A percentile compares a stretch with the other conserved stretches of the same genome.
Evolutionary conservation across 75 land plant species (phyloP).

Genomic region (Picea glauca): DNA sequence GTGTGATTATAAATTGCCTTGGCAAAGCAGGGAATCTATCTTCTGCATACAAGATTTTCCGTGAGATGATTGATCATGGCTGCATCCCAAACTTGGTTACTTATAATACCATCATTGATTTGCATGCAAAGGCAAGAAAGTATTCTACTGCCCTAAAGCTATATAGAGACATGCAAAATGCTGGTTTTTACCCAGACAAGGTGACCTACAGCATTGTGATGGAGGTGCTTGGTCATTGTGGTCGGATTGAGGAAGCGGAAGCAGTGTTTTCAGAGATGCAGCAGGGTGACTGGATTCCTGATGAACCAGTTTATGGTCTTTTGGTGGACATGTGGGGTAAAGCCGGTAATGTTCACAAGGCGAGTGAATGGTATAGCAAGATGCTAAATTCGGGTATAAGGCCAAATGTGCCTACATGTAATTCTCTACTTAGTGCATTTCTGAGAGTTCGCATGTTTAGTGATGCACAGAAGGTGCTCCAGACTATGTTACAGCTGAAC

Average conservation of each 20-base stretch:
- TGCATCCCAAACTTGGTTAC: constrained; percentile 92
- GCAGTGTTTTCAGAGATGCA: constrained; percentile 75
- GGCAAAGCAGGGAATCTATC: constrained; percentile 93
- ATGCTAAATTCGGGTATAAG: constrained; percentile 90
- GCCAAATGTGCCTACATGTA: constrained; percentile 91
- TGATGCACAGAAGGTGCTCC: constrained; percentile 57
- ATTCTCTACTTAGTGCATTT: constrained; percentile 88
- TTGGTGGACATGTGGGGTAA: constrained; percentile 97
- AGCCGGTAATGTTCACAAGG: constrained; percentile 82
- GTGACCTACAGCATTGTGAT: constrained; percentile 94
- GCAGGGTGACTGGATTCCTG: constrained; percentile 76
- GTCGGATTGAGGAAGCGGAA: constrained; percentile 87
- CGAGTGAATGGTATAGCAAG: constrained; percentile 70
- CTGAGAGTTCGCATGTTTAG: constrained; percentile 54
- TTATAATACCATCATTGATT: constrained; percentile 87
- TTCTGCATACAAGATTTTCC: constrained; percentile 80
- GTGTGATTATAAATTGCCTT: constrained; percentile 96
- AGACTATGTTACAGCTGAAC: constrained; percentile 60
- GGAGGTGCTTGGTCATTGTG: constrained; percentile 94
- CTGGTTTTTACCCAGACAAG: constrained; percentile 87
- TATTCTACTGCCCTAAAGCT: constrained; percentile 70
- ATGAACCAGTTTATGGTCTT: constrained; percentile 85
- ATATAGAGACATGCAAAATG: constrained; percentile 86
- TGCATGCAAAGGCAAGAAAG: constrained; percentile 94
- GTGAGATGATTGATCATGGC: constrained; percentile 84